Base-by-base conservation (phyloP, 1,139 yeast genomes). In the Hemisphaericaspora xylanilytica region DNA sequence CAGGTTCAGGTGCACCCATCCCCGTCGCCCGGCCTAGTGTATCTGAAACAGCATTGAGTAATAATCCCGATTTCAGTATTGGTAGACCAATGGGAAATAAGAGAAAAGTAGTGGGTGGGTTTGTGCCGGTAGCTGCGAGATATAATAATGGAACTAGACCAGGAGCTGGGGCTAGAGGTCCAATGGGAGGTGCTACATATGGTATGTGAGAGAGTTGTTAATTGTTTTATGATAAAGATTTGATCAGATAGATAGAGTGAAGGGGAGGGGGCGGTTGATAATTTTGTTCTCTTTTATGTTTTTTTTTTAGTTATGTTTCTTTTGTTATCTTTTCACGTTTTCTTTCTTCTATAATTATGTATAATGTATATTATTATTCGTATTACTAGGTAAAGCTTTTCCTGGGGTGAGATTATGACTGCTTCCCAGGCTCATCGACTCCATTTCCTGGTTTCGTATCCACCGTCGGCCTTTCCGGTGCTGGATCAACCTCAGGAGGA, bases 51-150 rank as follows among this genome's bases (percentile, higher is more conserved):
- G 69, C 72, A 10, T 60, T 78, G 48, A 68, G 69, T 32, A 67
- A 65, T 43, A 78, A 76, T 49, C 83, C 83, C 6, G 81, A 78
- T 49, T 75, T 78, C 47, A 56, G 70, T 13, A 39, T 73, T 25
- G 61, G 65, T 14, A 54, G 51, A 24, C 45, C 52, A 28, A 46
- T 56, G 42, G 20, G 20, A 9, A 17, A 29, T 9, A 28, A 28
- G n/a, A 11, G 20, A 17, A 29, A 29, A 12, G 12, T 18, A 2
- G 20, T 18, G 13, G 56, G 42, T 24, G 50, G 49, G 13, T 52
- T 50, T 39, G 51, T 48, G 3, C 55, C 56, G 8, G 52, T 49
- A 5, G 51, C 53, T 9, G 43, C 54, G 12, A 45, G 52, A 37
- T 46, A 45, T 33, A 46, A 46, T 17, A 39, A 42, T 34, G 49